phyloP scores from a whole-genome alignment of 73 alveolate species.

The Uronychia setigera region DNA sequence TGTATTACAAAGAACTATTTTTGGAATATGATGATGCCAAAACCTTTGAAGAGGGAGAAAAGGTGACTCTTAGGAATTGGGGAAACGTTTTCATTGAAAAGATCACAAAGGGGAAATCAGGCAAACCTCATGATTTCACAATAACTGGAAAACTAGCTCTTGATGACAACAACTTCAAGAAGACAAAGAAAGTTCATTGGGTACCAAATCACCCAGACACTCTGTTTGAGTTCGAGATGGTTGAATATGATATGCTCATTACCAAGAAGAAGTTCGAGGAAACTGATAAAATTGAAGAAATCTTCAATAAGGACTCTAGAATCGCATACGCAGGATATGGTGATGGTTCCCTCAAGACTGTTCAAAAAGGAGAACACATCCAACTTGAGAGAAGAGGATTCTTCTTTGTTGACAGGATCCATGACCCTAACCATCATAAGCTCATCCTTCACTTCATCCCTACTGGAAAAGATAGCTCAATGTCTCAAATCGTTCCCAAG shows the following conservation, averaged over 20 bases:
- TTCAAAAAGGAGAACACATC: slow-evolving; percentile 71
- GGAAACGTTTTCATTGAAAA: slow-evolving; percentile 74
- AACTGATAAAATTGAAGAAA: slow-evolving; percentile 74
- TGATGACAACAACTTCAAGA: slow-evolving; percentile 93
- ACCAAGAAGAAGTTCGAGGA: slow-evolving; percentile 90
- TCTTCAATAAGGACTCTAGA: slow-evolving; percentile 82
- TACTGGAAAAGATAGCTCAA: slow-evolving; percentile 91
- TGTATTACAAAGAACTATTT: slow-evolving; percentile 55
- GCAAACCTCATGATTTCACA: slow-evolving; percentile 41
- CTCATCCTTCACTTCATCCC: slow-evolving; percentile 89
- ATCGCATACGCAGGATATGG: slow-evolving; percentile 86
- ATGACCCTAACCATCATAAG: slow-evolving; percentile 60
- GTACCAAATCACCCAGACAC: slow-evolving; percentile 74
- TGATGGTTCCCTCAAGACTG: slow-evolving; percentile 74
- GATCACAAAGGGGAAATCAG: slow-evolving; percentile 40
- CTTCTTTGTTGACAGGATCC: slow-evolving; percentile 85
- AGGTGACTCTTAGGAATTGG: slow-evolving; percentile 82
- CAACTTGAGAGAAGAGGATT: slow-evolving; percentile 97
- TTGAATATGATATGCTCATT: slow-evolving; percentile 94
- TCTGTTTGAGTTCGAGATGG: slow-evolving; percentile 71
- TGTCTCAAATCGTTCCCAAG: slow-evolving; percentile 51
- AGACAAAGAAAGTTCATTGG: slow-evolving; percentile 90
- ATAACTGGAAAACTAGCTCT: slow-evolving; percentile 41
- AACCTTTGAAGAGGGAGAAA: slow-evolving; percentile 71
- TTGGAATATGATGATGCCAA: slow-evolving; percentile 82